Evolutionary conservation across 1,139 yeast genomes (phyloP).

Genomic region (Suhomyces maxii): DNA sequence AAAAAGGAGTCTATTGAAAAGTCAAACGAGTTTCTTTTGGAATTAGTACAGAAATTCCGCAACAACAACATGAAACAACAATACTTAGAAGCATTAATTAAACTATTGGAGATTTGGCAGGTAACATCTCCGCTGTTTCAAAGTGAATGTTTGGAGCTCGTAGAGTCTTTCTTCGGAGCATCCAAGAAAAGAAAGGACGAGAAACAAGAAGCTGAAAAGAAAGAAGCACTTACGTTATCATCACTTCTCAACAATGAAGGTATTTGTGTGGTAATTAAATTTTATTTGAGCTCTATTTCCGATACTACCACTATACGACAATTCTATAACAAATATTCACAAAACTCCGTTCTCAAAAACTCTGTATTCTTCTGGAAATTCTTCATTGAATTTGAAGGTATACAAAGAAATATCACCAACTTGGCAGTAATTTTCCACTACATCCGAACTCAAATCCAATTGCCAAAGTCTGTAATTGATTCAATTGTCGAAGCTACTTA

Average conservation of each 20-base stretch:
- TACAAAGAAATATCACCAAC: conserved; percentile 44
- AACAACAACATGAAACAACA: conserved; percentile 23
- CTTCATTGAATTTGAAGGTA: conserved; percentile 53
- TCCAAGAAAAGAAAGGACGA: conserved; percentile 7
- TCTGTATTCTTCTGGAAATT: conserved; percentile 57
- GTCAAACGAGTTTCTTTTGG: conserved; percentile 32
- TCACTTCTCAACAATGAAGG: conserved; percentile 33
- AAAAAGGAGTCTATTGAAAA: conserved; percentile 19
- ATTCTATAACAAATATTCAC: conserved; percentile 43
- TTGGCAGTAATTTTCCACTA: conserved; percentile 43
- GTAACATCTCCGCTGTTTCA: conserved; percentile 8
- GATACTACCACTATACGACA: conserved; percentile 24
- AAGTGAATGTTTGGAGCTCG: conserved; percentile 17
- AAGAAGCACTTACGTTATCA: background rate
- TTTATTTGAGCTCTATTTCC: conserved; percentile 20
- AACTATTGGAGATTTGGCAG: conserved; percentile 23
- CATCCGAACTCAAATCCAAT: conserved; percentile 41
- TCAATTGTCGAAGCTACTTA: conserved; percentile 24
- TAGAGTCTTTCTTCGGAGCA: conserved; percentile 21
- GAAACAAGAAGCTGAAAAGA: conserved; percentile 1
- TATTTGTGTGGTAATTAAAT: conserved; percentile 24
- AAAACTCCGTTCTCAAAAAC: conserved; percentile 33
- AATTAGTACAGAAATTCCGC: conserved; percentile 26
- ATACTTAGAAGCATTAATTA: conserved; percentile 23
- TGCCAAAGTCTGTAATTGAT: conserved; percentile 52